Percentiles rank a stretch among this genome's conserved stretches.
These are phyloP conservation scores for Sonneratia caseolaris DNA, from an alignment of 345 rosid species.

Conservation along the genomic window DNA sequence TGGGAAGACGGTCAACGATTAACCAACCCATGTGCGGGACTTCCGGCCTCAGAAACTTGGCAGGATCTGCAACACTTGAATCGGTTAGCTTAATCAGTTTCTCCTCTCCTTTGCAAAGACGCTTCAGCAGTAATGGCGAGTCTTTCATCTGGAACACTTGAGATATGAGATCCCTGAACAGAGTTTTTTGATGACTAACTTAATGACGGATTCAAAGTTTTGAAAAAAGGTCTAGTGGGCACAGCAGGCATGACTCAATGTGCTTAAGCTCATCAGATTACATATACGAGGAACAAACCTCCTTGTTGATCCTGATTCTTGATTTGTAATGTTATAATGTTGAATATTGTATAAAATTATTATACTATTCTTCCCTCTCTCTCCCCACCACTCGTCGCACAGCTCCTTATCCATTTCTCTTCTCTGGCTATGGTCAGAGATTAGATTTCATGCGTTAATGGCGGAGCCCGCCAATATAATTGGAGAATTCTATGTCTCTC, in stretches of 20 bases:
- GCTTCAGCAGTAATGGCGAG: not conserved
- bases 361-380: too few species aligned
- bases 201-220: not conserved
- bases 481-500: too few species aligned
- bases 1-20: not conserved
- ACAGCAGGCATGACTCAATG: too few species aligned
- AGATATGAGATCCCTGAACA: not conserved
- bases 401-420: too few species aligned
- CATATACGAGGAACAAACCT: not conserved
- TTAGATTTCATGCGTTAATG: too few species aligned
- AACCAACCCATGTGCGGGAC: not conserved
- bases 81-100: not conserved
- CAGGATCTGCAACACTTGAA: not conserved
- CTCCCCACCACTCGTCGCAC: too few species aligned
- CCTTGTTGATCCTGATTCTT: not conserved
- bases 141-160: not conserved
- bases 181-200: not conserved
- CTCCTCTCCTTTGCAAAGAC: not conserved
- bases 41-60: not conserved
- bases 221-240: not conserved
- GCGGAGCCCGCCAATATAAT: too few species aligned
- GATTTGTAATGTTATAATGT: not conserved
- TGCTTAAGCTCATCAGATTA: not conserved
- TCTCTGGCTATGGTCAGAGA: too few species aligned
- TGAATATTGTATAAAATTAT: too few species aligned